Evolutionary conservation across 1,139 yeast genomes (phyloP), one percentile per base, ranked within the genome.

Genomic region (Candida gigantensis): DNA sequence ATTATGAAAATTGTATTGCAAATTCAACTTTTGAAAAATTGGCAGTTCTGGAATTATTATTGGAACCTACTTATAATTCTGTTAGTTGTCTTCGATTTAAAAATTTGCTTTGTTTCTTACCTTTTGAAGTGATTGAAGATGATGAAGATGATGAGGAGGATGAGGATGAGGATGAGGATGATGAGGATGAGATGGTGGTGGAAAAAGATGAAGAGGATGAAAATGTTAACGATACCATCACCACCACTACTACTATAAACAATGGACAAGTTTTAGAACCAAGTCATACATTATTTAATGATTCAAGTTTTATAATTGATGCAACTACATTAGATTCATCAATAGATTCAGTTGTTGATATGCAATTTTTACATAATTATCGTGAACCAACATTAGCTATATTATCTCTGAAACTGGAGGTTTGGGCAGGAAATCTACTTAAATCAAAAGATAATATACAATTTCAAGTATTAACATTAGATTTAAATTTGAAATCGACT

Each of bases 311-410:
- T 43, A 62, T 85, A 5, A 59, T 84, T 24, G 74, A 76, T 41
- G 81, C 84, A 1, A 64, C 74, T 7, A 65, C 73, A 25, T 65
- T 88, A 30, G 81, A 82, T 47, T 60, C 78, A 1, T 68, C 75
- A 5, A 69, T 88, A 37, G 77, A 83, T 6, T 65, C 61, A 42
- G 73, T 89, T 15, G 64, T 83, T 4, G 94, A 84, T 52, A 66
- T 83, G 50, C 79, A 78, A 36, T 88, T 84, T 52, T 64, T 89
- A 34, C 60, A 79, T 51, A 84, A 83, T 39, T 89, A 85, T 53
- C 65, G 83, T 41, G 90, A 82, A 44, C 95, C 96, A 0, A 87
- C 96, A 0, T 53, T 89, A 24, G 95, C 88, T 0, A 67, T 89
- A 8, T 55, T 87, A 28, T 82, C 80, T 41, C 80, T 80, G 45